Conservation (phyloP, 2,329 filamentous ascomycete genomes). For the Aspergillus ochraceus region DNA sequence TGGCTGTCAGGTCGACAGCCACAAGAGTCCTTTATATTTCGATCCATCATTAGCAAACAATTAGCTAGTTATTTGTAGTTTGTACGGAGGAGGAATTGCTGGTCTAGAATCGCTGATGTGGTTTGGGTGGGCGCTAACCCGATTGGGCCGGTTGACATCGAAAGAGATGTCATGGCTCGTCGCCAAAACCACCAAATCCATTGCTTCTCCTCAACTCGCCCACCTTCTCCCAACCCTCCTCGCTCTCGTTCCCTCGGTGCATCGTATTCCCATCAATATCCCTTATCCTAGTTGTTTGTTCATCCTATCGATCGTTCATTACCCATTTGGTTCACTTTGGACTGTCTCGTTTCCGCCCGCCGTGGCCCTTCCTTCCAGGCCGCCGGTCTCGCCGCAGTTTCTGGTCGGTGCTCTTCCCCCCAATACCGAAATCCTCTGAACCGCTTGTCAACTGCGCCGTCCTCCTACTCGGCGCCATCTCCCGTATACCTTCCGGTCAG, state of each 20-base stretch:
- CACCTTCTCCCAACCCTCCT: constrained; percentile 17
- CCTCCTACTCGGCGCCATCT: neutral
- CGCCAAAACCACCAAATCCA: constrained; percentile 20
- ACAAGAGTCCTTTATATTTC: too few species aligned
- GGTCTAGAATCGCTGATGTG: constrained; percentile 26
- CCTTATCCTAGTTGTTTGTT: neutral
- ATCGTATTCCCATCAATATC: constrained; percentile 9
- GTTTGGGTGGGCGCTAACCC: constrained; percentile 22
- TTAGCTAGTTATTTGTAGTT: too few species aligned
- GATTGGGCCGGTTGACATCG: constrained; percentile 28
- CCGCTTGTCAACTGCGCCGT: constrained; percentile 1
- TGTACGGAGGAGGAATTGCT: neutral
- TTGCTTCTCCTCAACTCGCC: constrained; percentile 14
- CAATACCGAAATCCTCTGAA: constrained; percentile 4
- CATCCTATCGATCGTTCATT: constrained; percentile 8
- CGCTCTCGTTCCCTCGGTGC: constrained; percentile 15
- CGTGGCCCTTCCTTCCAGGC: constrained; percentile 20
- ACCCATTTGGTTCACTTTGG: constrained; percentile 14
- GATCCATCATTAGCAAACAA: too few species aligned
- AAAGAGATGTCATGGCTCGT: constrained; percentile 26
- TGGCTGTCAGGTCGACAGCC: too few species aligned
- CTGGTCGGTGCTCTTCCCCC: constrained; percentile 18
- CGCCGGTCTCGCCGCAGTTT: constrained; percentile 21
- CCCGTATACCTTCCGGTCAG: neutral
- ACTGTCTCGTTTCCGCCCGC: constrained; percentile 2